phyloP scores from a whole-genome alignment of 2,329 filamentous ascomycete genomes.

The Aspergillus jensenii region DNA sequence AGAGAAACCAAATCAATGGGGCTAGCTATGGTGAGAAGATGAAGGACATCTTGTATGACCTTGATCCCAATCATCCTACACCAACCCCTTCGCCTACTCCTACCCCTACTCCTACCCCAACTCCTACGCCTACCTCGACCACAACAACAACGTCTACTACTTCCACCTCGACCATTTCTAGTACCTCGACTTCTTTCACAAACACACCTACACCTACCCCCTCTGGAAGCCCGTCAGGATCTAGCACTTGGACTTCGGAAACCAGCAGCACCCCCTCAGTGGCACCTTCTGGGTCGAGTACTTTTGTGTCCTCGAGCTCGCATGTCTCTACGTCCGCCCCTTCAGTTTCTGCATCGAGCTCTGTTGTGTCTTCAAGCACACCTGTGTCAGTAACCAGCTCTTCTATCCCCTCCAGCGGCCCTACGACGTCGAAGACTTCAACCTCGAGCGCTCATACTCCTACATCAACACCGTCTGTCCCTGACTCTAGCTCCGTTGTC shows the following conservation, averaged over 20 bases:
- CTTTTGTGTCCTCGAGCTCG: neutral
- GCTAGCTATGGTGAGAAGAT: conserved; percentile 49
- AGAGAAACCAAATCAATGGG: conserved; percentile 47
- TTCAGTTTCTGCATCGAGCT: conserved; percentile 4
- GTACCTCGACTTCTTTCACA: conserved; percentile 5
- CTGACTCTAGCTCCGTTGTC: conserved; percentile 8
- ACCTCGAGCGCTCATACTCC: neutral
- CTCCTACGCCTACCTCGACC: conserved; percentile 4
- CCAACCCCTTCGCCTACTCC: conserved; percentile 19
- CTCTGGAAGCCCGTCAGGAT: neutral
- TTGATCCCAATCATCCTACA: conserved; percentile 25
- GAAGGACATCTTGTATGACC: conserved; percentile 43
- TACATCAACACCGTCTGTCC: neutral
- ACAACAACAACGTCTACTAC: conserved; percentile 1
- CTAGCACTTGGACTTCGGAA: neutral
- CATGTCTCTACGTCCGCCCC: conserved; percentile 5
- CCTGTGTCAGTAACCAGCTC: neutral
- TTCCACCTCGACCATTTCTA: conserved; percentile 8
- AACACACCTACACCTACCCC: conserved; percentile 1
- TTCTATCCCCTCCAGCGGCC: neutral
- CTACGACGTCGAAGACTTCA: neutral
- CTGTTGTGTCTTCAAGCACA: conserved; percentile 2
- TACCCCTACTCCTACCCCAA: conserved; percentile 8
- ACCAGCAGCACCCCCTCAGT: neutral
- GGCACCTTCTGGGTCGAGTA: conserved; percentile 3